These are phyloP conservation scores for Rubia yunnanensis DNA, from an alignment of 257 asterid genomes.

Conservation along the genomic window DNA sequence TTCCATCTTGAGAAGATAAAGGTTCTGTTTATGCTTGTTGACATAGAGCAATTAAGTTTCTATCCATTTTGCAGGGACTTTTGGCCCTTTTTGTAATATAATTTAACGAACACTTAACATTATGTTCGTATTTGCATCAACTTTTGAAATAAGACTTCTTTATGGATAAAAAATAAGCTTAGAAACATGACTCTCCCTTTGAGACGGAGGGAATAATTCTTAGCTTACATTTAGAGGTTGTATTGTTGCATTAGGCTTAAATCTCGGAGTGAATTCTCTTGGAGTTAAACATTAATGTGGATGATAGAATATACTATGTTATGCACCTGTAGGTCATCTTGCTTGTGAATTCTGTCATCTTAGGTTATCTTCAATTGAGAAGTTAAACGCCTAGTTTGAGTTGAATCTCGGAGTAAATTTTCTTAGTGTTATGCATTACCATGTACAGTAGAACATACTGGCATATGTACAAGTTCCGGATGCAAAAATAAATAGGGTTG, in stretches of 20 bases:
- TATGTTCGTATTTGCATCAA: too few relatives aligned
- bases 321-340: not conserved
- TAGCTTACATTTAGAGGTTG: not conserved
- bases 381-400: conserved; percentile 17
- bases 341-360: not conserved
- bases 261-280: not conserved
- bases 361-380: conserved; percentile 22
- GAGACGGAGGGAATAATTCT: not conserved
- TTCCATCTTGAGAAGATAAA: conserved; percentile 47
- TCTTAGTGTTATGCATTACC: not conserved
- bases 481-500: not conserved
- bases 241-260: not conserved
- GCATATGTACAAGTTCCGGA: too few relatives aligned
- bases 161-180: too few relatives aligned
- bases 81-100: too few relatives aligned
- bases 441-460: not conserved
- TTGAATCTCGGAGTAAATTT: not conserved
- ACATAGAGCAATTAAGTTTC: not conserved
- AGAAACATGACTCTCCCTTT: too few relatives aligned
- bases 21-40: conserved; percentile 18
- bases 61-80: not conserved
- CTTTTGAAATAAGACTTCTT: too few relatives aligned
- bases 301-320: too few relatives aligned
- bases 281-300: not conserved
- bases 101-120: too few relatives aligned